These are phyloP conservation scores for Hyaloscypha finlandica DNA, from an alignment of 495 filamentous ascomycete genomes.

Conservation along the genomic window DNA sequence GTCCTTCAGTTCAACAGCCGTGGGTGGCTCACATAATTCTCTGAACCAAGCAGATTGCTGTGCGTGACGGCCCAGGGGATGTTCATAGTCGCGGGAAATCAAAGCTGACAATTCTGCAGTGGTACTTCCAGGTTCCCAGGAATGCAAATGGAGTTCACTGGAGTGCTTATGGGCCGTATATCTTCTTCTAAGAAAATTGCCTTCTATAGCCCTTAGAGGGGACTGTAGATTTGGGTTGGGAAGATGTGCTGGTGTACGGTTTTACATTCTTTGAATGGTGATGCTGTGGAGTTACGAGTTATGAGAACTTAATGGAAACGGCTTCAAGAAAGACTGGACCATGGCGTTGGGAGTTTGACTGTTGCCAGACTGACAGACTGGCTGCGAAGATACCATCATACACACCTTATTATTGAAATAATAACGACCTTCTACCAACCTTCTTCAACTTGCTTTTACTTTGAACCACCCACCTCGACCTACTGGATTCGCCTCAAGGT, in stretches of 20 bases:
- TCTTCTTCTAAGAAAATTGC: background rate
- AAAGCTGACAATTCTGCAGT: background rate
- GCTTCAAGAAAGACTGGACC: too few species aligned
- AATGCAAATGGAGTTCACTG: background rate
- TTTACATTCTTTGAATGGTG: too few species aligned
- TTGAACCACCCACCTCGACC: background rate
- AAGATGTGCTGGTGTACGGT: background rate
- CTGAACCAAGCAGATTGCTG: background rate
- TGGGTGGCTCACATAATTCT: conserved; percentile 3
- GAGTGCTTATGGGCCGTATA: background rate
- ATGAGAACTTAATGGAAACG: background rate
- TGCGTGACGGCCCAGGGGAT: background rate
- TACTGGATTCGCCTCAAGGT: too few species aligned
- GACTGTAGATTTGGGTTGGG: background rate
- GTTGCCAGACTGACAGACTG: background rate
- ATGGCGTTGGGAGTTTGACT: background rate
- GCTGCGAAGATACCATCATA: background rate
- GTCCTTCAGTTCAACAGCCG: background rate
- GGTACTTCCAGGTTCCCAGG: background rate
- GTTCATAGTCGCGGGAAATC: background rate
- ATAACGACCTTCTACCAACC: background rate
- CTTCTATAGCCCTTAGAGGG: background rate
- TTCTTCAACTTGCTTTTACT: background rate
- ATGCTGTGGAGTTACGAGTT: background rate
- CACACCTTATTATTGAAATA: background rate